Percentiles rank a stretch among this genome's conserved stretches.
phyloP scores from a whole-genome alignment of 2,329 filamentous ascomycete genomes.

The Niveomyces coronatus region DNA sequence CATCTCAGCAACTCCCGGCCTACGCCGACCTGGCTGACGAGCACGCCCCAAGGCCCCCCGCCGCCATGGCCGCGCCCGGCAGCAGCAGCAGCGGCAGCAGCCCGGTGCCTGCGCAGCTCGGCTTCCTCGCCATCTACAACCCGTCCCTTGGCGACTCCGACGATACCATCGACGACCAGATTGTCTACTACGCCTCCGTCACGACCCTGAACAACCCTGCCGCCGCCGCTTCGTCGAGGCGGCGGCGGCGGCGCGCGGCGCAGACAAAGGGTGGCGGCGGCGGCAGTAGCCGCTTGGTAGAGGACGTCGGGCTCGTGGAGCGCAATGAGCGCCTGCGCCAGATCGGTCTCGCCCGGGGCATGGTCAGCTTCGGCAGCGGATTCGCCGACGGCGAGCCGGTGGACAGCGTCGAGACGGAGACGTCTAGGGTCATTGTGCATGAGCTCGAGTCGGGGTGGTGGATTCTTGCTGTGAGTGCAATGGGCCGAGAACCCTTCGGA shows the following conservation, averaged over 20 bases:
- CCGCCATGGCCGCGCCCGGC: constrained; percentile 11
- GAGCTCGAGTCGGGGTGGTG: constrained; percentile 92
- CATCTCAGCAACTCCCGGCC: no score
- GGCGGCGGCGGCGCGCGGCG: constrained; percentile 24
- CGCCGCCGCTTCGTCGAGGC: constrained; percentile 23
- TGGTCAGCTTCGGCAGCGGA: constrained; percentile 83
- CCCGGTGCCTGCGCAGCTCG: constrained; percentile 62
- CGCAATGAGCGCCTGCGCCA: constrained; percentile 82
- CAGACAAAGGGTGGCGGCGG: no score
- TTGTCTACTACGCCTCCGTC: constrained; percentile 82
- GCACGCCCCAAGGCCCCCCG: not conserved
- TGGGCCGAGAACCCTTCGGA: no score
- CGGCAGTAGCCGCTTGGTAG: constrained; percentile 29
- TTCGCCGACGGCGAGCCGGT: constrained; percentile 71
- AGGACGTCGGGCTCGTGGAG: constrained; percentile 47
- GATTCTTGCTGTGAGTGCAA: constrained; percentile 75
- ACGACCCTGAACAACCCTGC: constrained; percentile 32
- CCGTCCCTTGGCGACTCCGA: constrained; percentile 59
- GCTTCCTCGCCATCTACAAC: constrained; percentile 92
- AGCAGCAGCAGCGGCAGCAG: constrained; percentile 16
- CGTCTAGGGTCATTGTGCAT: constrained; percentile 70
- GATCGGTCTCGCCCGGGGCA: constrained; percentile 92
- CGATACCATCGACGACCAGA: constrained; percentile 61
- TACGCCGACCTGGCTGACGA: no score
- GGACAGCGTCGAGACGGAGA: constrained; percentile 85